Evolutionary conservation across 495 filamentous ascomycete genomes (phyloP), one percentile per base, ranked within the genome.

Genomic region (Lasiosphaeriaceae sp.): DNA sequence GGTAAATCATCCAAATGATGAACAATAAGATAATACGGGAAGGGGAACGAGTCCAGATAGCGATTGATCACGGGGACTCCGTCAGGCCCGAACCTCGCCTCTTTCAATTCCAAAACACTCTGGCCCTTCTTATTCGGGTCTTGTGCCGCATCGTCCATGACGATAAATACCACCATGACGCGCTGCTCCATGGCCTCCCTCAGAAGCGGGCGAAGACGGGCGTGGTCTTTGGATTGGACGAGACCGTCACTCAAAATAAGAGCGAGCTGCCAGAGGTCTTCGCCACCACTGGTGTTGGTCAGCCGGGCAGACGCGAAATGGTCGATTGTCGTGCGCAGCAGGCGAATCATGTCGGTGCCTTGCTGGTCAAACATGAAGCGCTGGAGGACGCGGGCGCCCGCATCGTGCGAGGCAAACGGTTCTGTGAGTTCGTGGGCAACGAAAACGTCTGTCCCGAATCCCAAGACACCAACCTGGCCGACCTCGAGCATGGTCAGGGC

Each of bases 131-230:
- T 68, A 63, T 59, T 54, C 22, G 52, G 21, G 2, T 47, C 52
- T 1, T 50, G 62, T 0, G 79, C 78, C 7, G 86, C 80, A 34
- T 91, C 85, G 75, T 98, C 94, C 59, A 98, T 87, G 58, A 99
- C 87, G 47, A 99, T 87, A 62, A 97, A 99, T 0, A 99, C 92
- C 51, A 97, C 86, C 94, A 99, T 97, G 64, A 99, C 92, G 11
- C 90, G 78, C 71, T 96, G 90, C 70, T 96, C 93, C 61, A 89
- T 84, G 3, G 94, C 92, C 64, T 91, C 86, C 7, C 94, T 75
- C 4, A 97, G 84, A 21, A 97, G 79, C 19, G 90, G 80, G 11
- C 85, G 77, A 54, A 99, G 87, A 1, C 81, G 78, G n/a, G 88
- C 90, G 68, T 96, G 93, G 43, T 90, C 86, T 16, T 71, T 65